These are phyloP conservation scores for Chaetomium strumarium DNA, from an alignment of 2,329 filamentous ascomycete genomes.

Conservation along the genomic window DNA sequence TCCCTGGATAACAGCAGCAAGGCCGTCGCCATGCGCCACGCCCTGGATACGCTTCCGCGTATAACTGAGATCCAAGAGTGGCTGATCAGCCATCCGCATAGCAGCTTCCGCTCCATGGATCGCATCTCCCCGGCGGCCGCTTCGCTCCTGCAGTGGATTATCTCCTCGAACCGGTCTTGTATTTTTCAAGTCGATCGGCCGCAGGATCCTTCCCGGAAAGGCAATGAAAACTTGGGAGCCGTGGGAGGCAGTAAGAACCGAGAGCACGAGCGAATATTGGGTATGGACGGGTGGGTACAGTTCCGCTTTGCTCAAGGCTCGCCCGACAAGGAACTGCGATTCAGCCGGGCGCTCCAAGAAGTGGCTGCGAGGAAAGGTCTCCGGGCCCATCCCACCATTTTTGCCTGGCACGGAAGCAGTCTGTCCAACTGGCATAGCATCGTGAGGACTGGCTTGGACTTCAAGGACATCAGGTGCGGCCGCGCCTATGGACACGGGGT, in stretches of 20 bases:
- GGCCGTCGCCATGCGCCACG: constrained; percentile 43
- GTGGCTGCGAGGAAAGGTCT: constrained; percentile 29
- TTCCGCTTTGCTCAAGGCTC: constrained; percentile 86
- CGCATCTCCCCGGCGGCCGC: constrained; percentile 59
- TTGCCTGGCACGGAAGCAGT: constrained; percentile 80
- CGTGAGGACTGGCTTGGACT: constrained; percentile 75
- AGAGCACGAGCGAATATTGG: constrained; percentile 50
- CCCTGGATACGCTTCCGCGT: constrained; percentile 55
- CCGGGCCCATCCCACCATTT: constrained; percentile 59
- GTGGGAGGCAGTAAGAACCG: constrained; percentile 27
- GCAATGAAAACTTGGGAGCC: neutral
- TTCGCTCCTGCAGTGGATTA: constrained; percentile 74
- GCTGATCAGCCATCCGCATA: constrained; percentile 36
- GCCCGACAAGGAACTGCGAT: constrained; percentile 77
- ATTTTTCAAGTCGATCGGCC: constrained; percentile 65
- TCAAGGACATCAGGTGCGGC: constrained; percentile 55
- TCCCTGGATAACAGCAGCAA: constrained; percentile 42
- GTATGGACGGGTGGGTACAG: constrained; percentile 65
- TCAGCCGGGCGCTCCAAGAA: constrained; percentile 55
- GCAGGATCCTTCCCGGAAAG: neutral
- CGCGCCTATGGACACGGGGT: constrained; percentile 73
- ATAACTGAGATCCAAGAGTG: constrained; percentile 52
- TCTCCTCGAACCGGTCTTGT: constrained; percentile 82
- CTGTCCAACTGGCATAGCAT: constrained; percentile 86
- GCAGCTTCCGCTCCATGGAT: constrained; percentile 39